phyloP scores from a whole-genome alignment of 2,329 filamentous ascomycete genomes.

The Magnaporthiopsis poae region DNA sequence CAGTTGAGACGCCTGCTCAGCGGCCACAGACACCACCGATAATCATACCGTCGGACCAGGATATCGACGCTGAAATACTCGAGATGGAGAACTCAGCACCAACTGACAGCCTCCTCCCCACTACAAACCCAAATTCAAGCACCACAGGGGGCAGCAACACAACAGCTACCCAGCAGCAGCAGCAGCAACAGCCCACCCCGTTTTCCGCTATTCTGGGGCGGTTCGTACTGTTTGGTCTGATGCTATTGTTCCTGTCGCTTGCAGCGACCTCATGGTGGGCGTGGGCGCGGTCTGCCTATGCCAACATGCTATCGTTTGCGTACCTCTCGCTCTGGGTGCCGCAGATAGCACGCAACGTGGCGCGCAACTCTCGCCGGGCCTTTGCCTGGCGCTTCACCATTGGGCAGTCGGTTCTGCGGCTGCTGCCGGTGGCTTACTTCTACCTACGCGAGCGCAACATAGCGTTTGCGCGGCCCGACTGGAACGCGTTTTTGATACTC shows the following conservation, averaged over 20 bases:
- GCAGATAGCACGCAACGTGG: constrained; percentile 81
- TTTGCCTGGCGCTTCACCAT: constrained; percentile 85
- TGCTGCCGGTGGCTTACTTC: constrained; percentile 77
- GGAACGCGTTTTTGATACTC: constrained; percentile 52
- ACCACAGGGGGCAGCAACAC: constrained; percentile 20
- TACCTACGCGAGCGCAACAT: constrained; percentile 71
- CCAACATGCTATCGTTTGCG: constrained; percentile 55
- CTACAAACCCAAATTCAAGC: constrained; percentile 20
- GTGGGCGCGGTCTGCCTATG: constrained; percentile 42
- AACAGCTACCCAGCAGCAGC: constrained; percentile 19
- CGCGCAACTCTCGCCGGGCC: constrained; percentile 83
- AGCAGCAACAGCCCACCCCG: constrained; percentile 21
- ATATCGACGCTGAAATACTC: constrained; percentile 51
- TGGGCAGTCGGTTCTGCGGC: constrained; percentile 68
- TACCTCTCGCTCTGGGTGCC: constrained; percentile 90
- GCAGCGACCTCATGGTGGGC: constrained; percentile 53
- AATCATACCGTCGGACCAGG: constrained; percentile 55
- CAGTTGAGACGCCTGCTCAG: not conserved
- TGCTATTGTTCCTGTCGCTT: constrained; percentile 48
- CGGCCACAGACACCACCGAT: constrained; percentile 34
- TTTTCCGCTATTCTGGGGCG: constrained; percentile 49
- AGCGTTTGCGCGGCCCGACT: constrained; percentile 63
- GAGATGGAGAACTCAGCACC: constrained; percentile 19
- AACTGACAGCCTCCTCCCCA: constrained; percentile 21
- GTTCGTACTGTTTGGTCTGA: constrained; percentile 45